A percentile compares a stretch with the other conserved stretches of the same genome.
Conservation (phyloP, 495 filamentous ascomycete species). For the Penicillium ochrochloron region DNA sequence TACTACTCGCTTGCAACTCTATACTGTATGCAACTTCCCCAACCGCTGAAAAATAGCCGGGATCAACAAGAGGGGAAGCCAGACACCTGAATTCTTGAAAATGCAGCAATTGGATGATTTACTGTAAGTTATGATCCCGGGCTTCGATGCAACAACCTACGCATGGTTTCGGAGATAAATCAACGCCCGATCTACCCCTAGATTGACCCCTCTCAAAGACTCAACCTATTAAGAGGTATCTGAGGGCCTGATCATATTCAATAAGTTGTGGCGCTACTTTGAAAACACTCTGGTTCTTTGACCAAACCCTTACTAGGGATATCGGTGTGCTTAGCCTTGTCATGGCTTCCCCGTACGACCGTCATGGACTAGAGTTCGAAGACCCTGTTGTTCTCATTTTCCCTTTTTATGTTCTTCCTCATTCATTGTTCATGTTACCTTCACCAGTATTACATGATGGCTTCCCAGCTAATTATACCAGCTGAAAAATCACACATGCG, state of each 20-base stretch:
- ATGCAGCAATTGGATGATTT: background rate
- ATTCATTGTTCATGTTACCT: background rate
- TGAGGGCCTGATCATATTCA: background rate
- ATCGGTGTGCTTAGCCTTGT: background rate
- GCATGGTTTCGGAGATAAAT: background rate
- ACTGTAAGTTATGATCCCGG: background rate
- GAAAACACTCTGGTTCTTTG: background rate
- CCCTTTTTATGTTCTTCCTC: background rate
- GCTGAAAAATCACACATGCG: background rate
- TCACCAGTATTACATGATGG: background rate
- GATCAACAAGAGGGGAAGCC: background rate
- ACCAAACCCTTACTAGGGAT: background rate
- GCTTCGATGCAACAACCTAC: constrained; percentile 1
- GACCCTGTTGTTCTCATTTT: background rate
- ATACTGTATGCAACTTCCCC: background rate
- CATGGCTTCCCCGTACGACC: background rate
- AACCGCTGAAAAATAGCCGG: background rate
- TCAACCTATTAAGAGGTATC: background rate
- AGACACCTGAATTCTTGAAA: background rate
- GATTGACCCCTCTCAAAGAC: background rate
- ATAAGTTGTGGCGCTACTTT: background rate
- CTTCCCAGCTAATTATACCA: background rate
- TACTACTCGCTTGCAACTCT: background rate
- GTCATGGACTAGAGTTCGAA: background rate
- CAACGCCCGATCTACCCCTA: background rate